Conservation (phyloP, 1,139 yeast genomes). For the Hansenula sp. region DNA sequence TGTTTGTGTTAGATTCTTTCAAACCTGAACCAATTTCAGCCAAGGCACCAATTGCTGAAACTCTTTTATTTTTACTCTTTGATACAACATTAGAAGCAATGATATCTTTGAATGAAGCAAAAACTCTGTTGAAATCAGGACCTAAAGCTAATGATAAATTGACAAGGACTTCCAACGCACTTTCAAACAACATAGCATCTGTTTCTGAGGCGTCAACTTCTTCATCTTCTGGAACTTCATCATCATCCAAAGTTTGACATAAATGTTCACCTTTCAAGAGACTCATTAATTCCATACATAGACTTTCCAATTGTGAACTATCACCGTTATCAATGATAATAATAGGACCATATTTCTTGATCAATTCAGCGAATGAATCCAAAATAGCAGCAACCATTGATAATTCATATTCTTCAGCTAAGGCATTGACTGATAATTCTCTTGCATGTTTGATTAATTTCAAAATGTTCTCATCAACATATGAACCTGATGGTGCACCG, state of each 20-base stretch:
- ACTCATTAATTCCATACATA: conserved; percentile 67
- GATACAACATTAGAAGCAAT: conserved; percentile 58
- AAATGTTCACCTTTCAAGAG: conserved; percentile 77
- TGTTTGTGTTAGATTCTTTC: conserved; percentile 61
- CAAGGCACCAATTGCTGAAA: conserved; percentile 80
- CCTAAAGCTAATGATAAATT: conserved; percentile 72
- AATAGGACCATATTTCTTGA: conserved; percentile 68
- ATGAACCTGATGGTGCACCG: conserved; percentile 66
- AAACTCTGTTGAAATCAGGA: conserved; percentile 67
- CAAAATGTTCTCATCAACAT: conserved; percentile 53
- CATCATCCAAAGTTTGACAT: conserved; percentile 68
- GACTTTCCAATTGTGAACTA: conserved; percentile 55
- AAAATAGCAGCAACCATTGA: conserved; percentile 77
- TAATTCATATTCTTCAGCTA: conserved; percentile 78
- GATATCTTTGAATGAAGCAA: conserved; percentile 67
- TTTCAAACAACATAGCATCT: conserved; percentile 80
- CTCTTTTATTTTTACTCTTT: conserved; percentile 71
- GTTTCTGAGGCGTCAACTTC: conserved; percentile 78
- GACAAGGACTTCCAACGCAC: conserved; percentile 81
- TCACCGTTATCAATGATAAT: conserved; percentile 59
- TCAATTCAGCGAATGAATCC: conserved; percentile 68
- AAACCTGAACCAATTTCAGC: conserved; percentile 86
- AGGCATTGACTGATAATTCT: conserved; percentile 53
- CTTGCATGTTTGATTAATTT: conserved; percentile 65
- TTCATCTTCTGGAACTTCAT: conserved; percentile 42